phyloP scores from a whole-genome alignment of 208 protist genomes.

The Trypanosoma mega region DNA sequence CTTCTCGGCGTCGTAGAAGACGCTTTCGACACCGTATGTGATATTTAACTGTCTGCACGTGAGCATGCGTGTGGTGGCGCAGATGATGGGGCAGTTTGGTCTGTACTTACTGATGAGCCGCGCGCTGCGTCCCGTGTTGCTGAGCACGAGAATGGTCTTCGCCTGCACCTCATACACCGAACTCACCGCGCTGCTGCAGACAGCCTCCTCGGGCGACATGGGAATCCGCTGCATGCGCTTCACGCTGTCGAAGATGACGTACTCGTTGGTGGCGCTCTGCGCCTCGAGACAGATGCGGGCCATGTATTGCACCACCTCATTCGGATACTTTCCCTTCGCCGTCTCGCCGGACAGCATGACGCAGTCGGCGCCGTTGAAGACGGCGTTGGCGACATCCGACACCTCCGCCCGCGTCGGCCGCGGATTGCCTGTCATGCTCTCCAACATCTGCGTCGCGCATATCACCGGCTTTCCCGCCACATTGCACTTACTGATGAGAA shows the following conservation, averaged over 20 bases:
- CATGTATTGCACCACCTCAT: slow-evolving; percentile 96
- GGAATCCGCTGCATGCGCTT: slow-evolving; percentile 82
- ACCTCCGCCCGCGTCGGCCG: slow-evolving; percentile 99
- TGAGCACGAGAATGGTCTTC: slow-evolving; percentile 91
- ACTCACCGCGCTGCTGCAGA: slow-evolving; percentile 94
- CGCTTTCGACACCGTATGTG: slow-evolving; percentile 71
- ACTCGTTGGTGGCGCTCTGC: slow-evolving; percentile 76
- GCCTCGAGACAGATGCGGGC: slow-evolving; percentile 89
- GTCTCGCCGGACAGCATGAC: slow-evolving; percentile 99
- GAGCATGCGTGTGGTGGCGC: slow-evolving; percentile 83
- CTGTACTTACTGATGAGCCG: slow-evolving; percentile 96
- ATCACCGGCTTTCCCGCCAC: slow-evolving; percentile 98
- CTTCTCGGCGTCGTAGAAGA: slow-evolving; percentile 75
- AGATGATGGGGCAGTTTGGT: slow-evolving; percentile 93
- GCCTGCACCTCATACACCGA: slow-evolving; percentile 92
- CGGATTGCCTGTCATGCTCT: slow-evolving; percentile 97
- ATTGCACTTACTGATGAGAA: slow-evolving; percentile 99
- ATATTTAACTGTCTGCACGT: slow-evolving; percentile 88
- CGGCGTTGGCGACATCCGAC: slow-evolving; percentile 97
- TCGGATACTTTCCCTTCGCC: slow-evolving; percentile 96
- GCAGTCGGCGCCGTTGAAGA: slow-evolving; percentile 98
- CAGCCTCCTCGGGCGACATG: slow-evolving; percentile 85
- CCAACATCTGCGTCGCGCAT: slow-evolving; percentile 99
- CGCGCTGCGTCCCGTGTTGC: slow-evolving; percentile 92
- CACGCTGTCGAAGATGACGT: slow-evolving; percentile 84